phyloP scores from a whole-genome alignment of 352 stramenopile genomes.

The Salisapilia sapeloensis region DNA sequence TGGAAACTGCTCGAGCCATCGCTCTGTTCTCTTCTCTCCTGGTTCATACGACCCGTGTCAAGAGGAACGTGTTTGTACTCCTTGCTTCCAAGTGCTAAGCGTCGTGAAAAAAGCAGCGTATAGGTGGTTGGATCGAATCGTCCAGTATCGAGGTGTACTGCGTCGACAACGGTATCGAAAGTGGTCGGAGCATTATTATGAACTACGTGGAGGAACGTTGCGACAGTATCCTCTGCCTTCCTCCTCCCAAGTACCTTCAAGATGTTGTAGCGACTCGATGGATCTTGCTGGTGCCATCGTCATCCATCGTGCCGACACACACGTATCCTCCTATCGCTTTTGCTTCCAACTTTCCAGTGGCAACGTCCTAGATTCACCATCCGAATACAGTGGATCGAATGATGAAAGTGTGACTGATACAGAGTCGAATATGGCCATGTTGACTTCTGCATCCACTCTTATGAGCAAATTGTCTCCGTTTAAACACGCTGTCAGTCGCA shows the following conservation, averaged over 20 bases:
- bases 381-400: not conserved
- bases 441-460: constrained; percentile 4
- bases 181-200: constrained; percentile 71
- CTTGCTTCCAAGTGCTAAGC: constrained; percentile 47
- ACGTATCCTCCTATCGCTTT: constrained; percentile 47
- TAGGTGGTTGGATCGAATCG: constrained; percentile 44
- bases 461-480: constrained; percentile 41
- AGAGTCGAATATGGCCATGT: constrained; percentile 4
- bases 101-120: constrained; percentile 43
- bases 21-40: constrained; percentile 52
- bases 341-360: constrained; percentile 70
- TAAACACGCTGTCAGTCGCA: constrained; percentile 33
- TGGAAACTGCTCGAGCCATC: constrained; percentile 47
- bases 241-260: constrained; percentile 3
- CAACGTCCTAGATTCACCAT: constrained; percentile 6
- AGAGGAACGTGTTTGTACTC: constrained; percentile 51
- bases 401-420: constrained; percentile 8
- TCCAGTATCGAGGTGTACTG: constrained; percentile 54
- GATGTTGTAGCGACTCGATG: constrained; percentile 42
- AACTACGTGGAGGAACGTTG: constrained; percentile 50
- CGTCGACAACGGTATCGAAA: constrained; percentile 57
- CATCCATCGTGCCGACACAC: constrained; percentile 55
- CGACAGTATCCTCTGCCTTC: constrained; percentile 64
- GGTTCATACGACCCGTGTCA: constrained; percentile 36
- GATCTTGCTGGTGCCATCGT: constrained; percentile 64